Percentiles rank a stretch among this genome's conserved stretches.
These are phyloP conservation scores for Collybia nuda DNA, from an alignment of 768 basidiomycete genomes.

Conservation along the genomic window DNA sequence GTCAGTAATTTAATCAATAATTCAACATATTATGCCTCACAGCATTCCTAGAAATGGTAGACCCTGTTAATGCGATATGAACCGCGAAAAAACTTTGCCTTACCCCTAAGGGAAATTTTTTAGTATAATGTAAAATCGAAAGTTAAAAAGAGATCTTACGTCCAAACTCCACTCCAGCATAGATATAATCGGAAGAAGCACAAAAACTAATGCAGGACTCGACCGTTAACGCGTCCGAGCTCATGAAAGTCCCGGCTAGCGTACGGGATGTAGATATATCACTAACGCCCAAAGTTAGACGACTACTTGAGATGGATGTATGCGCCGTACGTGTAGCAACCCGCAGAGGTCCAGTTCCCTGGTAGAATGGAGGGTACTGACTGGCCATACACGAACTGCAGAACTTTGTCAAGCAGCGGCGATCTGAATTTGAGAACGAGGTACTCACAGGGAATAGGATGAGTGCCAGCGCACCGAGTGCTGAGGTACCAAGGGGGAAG, in stretches of 20 bases:
- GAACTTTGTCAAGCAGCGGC: too few relatives aligned
- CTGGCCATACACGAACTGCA: not conserved
- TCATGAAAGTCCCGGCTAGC: conserved; percentile 41
- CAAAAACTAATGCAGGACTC: conserved; percentile 43
- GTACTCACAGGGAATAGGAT: too few relatives aligned
- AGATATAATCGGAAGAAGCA: conserved; percentile 37
- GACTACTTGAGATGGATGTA: not conserved
- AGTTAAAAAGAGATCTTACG: conserved; percentile 26
- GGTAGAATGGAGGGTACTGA: conserved; percentile 34
- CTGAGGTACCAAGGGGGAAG: too few relatives aligned
- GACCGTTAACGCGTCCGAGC: conserved; percentile 53
- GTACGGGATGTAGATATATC: conserved; percentile 48
- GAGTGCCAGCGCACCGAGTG: too few relatives aligned
- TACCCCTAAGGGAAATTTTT: conserved; percentile 10
- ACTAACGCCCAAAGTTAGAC: conserved; percentile 13
- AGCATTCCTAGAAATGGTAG: conserved; percentile 33
- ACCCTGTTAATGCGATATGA: not conserved
- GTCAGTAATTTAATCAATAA: not conserved
- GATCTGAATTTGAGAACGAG: too few relatives aligned
- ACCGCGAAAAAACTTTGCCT: not conserved
- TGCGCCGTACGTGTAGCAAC: conserved; percentile 47
- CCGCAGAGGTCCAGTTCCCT: conserved; percentile 43
- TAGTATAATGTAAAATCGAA: not conserved
- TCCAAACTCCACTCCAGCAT: conserved; percentile 66
- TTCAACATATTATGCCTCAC: conserved; percentile 22